Conservation (phyloP, 495 filamentous ascomycete species). For the Elasticomyces elasticus region DNA sequence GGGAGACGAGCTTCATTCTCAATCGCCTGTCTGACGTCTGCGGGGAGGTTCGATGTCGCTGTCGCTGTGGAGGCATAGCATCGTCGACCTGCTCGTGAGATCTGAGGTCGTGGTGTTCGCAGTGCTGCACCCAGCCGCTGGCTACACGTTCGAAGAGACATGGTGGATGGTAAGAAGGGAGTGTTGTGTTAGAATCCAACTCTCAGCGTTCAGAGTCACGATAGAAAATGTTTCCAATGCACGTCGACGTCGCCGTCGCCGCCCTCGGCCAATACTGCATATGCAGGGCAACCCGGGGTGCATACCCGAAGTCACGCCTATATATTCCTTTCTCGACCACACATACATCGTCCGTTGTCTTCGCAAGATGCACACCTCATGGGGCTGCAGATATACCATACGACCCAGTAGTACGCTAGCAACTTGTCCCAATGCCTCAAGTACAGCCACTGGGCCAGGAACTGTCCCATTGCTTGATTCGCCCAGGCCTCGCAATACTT, state of each 20-base stretch:
- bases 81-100: conserved; percentile 3
- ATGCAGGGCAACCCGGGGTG: not conserved
- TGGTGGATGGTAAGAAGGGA: not conserved
- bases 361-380: not conserved
- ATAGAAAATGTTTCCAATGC: not conserved
- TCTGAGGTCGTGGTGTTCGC: not conserved
- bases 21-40: conserved; percentile 29
- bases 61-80: conserved; percentile 26
- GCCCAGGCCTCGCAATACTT: too few relatives aligned
- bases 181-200: not conserved
- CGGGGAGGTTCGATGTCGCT: conserved; percentile 30
- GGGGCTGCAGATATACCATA: not conserved
- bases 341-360: not conserved
- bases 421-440: too few relatives aligned
- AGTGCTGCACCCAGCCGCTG: conserved; percentile 7
- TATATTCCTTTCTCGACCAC: not conserved
- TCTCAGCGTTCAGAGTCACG: not conserved
- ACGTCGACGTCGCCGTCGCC: not conserved
- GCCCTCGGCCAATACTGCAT: too few relatives aligned
- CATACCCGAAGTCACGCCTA: not conserved
- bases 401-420: too few relatives aligned
- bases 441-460: too few relatives aligned
- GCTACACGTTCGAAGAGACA: conserved; percentile 13
- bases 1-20: conserved; percentile 52
- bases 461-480: too few relatives aligned